phyloP scores from a whole-genome alignment of 2,329 filamentous ascomycete genomes.

The Microdochium bolleyi region DNA sequence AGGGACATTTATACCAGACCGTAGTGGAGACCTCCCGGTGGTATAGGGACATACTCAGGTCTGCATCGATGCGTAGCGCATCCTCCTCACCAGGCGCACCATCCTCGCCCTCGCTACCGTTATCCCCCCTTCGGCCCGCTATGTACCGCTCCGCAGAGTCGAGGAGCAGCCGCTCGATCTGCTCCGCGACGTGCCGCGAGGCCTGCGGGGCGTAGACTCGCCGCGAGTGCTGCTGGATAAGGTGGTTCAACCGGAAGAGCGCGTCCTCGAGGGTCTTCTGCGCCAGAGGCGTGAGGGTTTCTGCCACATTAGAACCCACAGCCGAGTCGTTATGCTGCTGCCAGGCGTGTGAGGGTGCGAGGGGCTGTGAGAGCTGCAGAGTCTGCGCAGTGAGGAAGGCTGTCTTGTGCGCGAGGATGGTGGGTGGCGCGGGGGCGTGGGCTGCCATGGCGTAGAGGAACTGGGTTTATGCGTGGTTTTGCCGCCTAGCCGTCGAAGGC shows the following conservation, averaged over 20 bases:
- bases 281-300: constrained; percentile 21
- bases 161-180: constrained; percentile 61
- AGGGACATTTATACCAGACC: too few relatives aligned
- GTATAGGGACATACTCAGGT: constrained; percentile 33
- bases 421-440: constrained; percentile 28
- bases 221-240: constrained; percentile 55
- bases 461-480: background rate
- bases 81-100: constrained; percentile 16
- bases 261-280: constrained; percentile 47
- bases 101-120: constrained; percentile 26
- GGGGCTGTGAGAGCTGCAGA: constrained; percentile 51
- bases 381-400: constrained; percentile 56
- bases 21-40: too few relatives aligned
- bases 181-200: constrained; percentile 64
- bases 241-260: constrained; percentile 50
- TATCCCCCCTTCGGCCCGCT: constrained; percentile 19
- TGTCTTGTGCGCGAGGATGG: constrained; percentile 55
- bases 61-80: constrained; percentile 29
- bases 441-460: background rate
- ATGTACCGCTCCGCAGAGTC: constrained; percentile 28
- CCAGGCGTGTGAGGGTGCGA: constrained; percentile 48
- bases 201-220: constrained; percentile 61
- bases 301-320: background rate
- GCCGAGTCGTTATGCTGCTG: constrained; percentile 35
- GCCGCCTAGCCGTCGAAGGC: background rate